These are phyloP conservation scores for Mycena albidolilacea DNA, from an alignment of 768 basidiomycete genomes.

Conservation along the genomic window DNA sequence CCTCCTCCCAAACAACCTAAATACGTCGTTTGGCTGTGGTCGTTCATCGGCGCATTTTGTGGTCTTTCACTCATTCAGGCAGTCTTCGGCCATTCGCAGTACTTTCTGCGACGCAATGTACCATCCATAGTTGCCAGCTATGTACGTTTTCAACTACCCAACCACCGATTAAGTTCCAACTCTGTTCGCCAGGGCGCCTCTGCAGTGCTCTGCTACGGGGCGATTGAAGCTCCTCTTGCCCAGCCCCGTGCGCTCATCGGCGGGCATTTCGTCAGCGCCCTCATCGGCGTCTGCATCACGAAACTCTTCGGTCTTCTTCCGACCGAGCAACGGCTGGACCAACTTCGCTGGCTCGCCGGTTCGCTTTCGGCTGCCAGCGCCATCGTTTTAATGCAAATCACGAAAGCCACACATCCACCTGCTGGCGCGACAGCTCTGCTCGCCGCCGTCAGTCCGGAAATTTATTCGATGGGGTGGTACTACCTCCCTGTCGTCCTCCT, in stretches of 20 bases:
- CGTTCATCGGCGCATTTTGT: conserved; percentile 66
- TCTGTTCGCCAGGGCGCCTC: conserved; percentile 62
- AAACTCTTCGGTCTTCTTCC: conserved; percentile 66
- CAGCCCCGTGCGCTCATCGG: conserved; percentile 67
- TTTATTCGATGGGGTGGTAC: conserved; percentile 65
- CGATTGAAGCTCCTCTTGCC: conserved; percentile 66
- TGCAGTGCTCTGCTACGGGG: conserved; percentile 69
- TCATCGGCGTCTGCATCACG: conserved; percentile 64
- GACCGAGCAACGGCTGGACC: conserved; percentile 56
- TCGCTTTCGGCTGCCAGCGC: conserved; percentile 60
- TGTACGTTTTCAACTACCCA: conserved; percentile 49
- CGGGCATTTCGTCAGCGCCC: conserved; percentile 66
- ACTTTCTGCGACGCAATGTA: conserved; percentile 62
- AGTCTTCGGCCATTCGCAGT: conserved; percentile 62
- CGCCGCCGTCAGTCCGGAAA: conserved; percentile 59
- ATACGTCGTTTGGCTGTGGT: conserved; percentile 64
- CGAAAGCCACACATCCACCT: conserved; percentile 67
- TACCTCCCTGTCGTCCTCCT: conserved; percentile 68
- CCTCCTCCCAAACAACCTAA: conserved; percentile 50
- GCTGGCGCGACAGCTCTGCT: conserved; percentile 72
- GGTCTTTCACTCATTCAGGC: conserved; percentile 66
- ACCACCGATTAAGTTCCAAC: neutral
- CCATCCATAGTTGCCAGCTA: conserved; percentile 65
- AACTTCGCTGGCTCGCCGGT: conserved; percentile 64
- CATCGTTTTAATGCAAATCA: conserved; percentile 67